Evolutionary conservation across 352 stramenopile genomes (phyloP).

Genomic region (Pythium periplocum): DNA sequence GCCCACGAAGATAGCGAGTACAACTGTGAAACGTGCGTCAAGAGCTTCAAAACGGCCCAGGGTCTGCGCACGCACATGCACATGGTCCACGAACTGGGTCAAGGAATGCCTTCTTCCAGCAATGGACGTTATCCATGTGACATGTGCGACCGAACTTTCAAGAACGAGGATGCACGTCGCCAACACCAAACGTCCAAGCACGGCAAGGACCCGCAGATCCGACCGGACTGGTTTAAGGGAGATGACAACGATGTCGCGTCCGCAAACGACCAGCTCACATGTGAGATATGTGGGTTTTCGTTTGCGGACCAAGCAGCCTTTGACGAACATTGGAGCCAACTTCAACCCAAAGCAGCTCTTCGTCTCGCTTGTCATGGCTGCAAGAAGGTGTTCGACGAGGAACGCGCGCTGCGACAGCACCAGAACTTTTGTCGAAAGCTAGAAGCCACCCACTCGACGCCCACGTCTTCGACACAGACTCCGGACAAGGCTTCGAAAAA

Average conservation of each 20-base stretch:
- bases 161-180: slow-evolving; percentile 63
- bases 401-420: slow-evolving; percentile 69
- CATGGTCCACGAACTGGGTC: slow-evolving; percentile 75
- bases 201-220: slow-evolving; percentile 66
- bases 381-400: slow-evolving; percentile 50
- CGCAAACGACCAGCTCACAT: slow-evolving; percentile 20
- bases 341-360: slow-evolving; percentile 17
- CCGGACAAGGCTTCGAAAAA: background rate
- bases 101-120: too few species aligned
- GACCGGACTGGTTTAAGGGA: slow-evolving; percentile 68
- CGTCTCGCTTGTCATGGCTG: slow-evolving; percentile 21
- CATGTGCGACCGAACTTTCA: slow-evolving; percentile 61
- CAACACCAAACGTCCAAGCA: slow-evolving; percentile 82
- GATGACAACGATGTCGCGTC: too few species aligned
- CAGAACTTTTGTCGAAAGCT: slow-evolving; percentile 54
- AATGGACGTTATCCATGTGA: slow-evolving; percentile 15
- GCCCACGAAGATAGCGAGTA: background rate
- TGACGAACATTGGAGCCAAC: slow-evolving; percentile 19
- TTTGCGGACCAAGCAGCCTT: slow-evolving; percentile 16
- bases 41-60: slow-evolving; percentile 65
- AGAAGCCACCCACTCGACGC: slow-evolving; percentile 2
- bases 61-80: slow-evolving; percentile 73
- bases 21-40: slow-evolving; percentile 48
- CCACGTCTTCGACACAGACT: too few species aligned
- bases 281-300: slow-evolving; percentile 21